phyloP scores from a whole-genome alignment of 768 basidiomycete genomes.

The Boletus pseudopeckii region DNA sequence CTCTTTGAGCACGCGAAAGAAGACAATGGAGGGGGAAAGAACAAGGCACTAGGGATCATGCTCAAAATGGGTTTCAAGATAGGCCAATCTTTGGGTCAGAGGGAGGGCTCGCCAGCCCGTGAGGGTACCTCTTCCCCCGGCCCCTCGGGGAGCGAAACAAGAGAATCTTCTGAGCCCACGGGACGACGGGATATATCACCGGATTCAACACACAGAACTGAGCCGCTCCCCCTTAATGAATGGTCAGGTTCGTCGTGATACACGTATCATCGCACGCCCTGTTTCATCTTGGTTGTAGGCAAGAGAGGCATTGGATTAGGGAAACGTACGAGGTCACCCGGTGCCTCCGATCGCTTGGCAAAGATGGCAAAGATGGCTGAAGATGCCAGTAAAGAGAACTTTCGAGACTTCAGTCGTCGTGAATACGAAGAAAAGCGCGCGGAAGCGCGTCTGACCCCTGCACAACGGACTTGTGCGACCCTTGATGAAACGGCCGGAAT shows the following conservation, averaged over 20 bases:
- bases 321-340: slow-evolving; percentile 68
- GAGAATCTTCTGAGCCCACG: slow-evolving; percentile 1
- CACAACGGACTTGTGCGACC: slow-evolving; percentile 69
- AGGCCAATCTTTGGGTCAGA: slow-evolving; percentile 69
- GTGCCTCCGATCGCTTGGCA: slow-evolving; percentile 56
- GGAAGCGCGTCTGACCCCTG: slow-evolving; percentile 63
- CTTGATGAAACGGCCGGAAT: slow-evolving; percentile 74
- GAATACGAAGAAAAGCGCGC: slow-evolving; percentile 78
- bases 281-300: slow-evolving; percentile 42
- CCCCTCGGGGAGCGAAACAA: background rate
- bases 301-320: slow-evolving; percentile 72
- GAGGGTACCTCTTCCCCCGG: slow-evolving; percentile 1
- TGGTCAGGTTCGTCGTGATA: slow-evolving; percentile 64
- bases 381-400: slow-evolving; percentile 48
- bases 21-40: slow-evolving; percentile 44
- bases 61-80: slow-evolving; percentile 92
- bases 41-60: slow-evolving; percentile 87
- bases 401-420: slow-evolving; percentile 64
- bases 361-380: slow-evolving; percentile 71
- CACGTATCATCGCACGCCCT: background rate
- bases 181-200: background rate
- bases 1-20: slow-evolving; percentile 77
- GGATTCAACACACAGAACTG: slow-evolving; percentile 44
- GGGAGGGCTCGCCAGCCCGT: slow-evolving; percentile 11
- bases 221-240: slow-evolving; percentile 74